Percentiles rank a stretch among this genome's conserved stretches.
Evolutionary conservation across 2,329 filamentous ascomycete genomes (phyloP).

Genomic region (Aspergillus eucalypticola): DNA sequence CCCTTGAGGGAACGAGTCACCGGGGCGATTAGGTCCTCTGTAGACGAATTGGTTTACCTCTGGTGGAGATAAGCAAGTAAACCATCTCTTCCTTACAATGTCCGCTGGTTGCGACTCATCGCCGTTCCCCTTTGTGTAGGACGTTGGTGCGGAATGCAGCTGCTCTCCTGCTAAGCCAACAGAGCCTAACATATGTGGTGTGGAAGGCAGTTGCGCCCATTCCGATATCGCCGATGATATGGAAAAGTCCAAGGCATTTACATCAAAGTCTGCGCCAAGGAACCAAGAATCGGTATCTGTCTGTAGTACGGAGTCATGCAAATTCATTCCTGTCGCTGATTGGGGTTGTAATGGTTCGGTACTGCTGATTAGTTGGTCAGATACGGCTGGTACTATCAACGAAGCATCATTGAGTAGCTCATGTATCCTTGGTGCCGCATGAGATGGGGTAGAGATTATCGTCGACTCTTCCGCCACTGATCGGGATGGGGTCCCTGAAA

Average conservation of each 20-base stretch:
- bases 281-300: slow-evolving; percentile 19
- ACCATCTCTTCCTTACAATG: slow-evolving; percentile 7
- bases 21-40: background rate
- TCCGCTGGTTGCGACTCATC: background rate
- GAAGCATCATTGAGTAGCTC: background rate
- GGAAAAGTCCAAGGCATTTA: slow-evolving; percentile 20
- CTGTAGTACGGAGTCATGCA: slow-evolving; percentile 6
- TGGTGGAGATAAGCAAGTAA: slow-evolving; percentile 4
- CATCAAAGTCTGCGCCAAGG: slow-evolving; percentile 20
- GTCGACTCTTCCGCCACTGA: background rate
- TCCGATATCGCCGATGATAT: slow-evolving; percentile 22
- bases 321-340: slow-evolving; percentile 1
- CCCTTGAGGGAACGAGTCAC: background rate
- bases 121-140: background rate
- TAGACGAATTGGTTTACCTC: background rate
- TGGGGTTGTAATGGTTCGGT: background rate
- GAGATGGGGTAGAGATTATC: background rate
- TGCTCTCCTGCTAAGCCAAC: background rate
- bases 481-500: background rate
- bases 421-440: background rate
- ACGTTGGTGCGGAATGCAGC: background rate
- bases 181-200: background rate
- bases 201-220: slow-evolving; percentile 20
- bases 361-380: background rate
- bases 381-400: background rate